Base-by-base conservation (phyloP, 139 green algal genomes). In the Diplosphaera chodatii region DNA sequence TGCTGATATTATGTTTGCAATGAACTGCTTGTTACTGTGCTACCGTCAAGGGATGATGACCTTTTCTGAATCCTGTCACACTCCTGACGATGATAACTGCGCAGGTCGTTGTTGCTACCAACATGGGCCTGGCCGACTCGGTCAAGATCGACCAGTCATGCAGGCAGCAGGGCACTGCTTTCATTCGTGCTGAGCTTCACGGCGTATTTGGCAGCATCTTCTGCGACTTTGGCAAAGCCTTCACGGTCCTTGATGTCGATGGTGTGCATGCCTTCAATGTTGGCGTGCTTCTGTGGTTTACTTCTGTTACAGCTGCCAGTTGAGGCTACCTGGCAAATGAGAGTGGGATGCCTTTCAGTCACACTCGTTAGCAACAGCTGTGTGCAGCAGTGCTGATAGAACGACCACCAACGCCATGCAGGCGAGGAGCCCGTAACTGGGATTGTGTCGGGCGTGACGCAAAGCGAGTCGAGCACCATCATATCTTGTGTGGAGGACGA, bases 401-500 rank as follows among this genome's bases (percentile, higher is more conserved):
- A n/a, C n/a, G n/a, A n/a, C n/a, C n/a, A n/a, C n/a, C n/a, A n/a
- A n/a, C n/a, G n/a, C n/a, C n/a, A n/a, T 55, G 27, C 80, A 94
- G 89, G 90, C 21, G 91, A 97, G 79, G 85, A 97, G 69, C 90
- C 94, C 25, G 87, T 92, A 77, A 87, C 82, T 22, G 96, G 92
- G 55, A 99, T 99, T 73, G 75, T 99, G 25, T 93, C 94, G 0
- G 90, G 85, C 69, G 88, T 99, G 48, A 89, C 71, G n/a, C 75
- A 81, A 40, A 76, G 64, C 65, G 78, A 74, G 56, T 79, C 89
- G 3, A 59, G 16, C 48, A 88, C 91, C 1, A 78, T 98, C 21
- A 90, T 99, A 2, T 96, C 93, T 0, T 96, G 92, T 69, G 91
- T 99, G 31, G 96, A 99, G 40, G 96, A 99, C 71, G 95, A 99